Conservation (phyloP, 768 basidiomycete genomes). For the Leccinum subgranulosum region DNA sequence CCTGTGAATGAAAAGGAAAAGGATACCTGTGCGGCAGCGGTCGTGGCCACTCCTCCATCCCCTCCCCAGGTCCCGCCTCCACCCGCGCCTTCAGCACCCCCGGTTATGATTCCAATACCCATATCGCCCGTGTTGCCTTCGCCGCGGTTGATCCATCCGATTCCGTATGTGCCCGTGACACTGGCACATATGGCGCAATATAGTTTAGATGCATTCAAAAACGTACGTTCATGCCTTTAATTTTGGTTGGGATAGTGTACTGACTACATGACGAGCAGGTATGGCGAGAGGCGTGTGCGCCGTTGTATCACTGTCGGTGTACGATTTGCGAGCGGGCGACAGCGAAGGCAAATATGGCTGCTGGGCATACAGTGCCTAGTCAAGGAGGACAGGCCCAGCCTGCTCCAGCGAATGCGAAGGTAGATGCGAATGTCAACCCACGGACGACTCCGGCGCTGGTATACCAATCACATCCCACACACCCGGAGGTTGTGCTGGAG, state of each 20-base stretch:
- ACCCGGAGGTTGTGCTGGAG: conserved; percentile 25
- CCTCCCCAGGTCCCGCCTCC: background rate
- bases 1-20: conserved; percentile 41
- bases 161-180: conserved; percentile 66
- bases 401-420: conserved; percentile 2
- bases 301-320: conserved; percentile 69
- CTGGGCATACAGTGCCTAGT: conserved; percentile 34
- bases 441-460: conserved; percentile 2
- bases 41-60: background rate
- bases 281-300: conserved; percentile 73
- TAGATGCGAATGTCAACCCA: background rate
- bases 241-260: background rate
- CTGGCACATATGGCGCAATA: conserved; percentile 51
- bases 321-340: conserved; percentile 71
- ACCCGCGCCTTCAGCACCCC: background rate
- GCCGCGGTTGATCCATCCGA: conserved; percentile 58
- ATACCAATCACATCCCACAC: conserved; percentile 1
- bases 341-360: conserved; percentile 44
- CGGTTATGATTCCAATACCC: conserved; percentile 31
- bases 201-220: conserved; percentile 55
- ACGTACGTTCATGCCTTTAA: conserved; percentile 38
- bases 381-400: conserved; percentile 19
- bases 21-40: conserved; percentile 25
- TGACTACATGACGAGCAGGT: conserved; percentile 37
- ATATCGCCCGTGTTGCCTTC: conserved; percentile 62